Base-by-base conservation (phyloP, 768 basidiomycete species). In the Terana coerulea region DNA sequence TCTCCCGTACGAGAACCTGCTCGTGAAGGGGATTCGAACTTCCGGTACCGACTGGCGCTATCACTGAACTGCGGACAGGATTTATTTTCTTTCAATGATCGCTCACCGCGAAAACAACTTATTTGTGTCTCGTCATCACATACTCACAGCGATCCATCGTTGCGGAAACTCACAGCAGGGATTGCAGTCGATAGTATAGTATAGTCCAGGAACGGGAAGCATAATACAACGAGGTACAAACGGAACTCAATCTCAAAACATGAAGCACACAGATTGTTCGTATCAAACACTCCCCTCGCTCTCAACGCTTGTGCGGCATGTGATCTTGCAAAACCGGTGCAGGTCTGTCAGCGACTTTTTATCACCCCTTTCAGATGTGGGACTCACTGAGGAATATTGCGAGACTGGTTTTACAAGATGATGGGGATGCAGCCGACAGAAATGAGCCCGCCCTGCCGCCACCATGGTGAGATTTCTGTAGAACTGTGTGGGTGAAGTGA, bases 21-120 rank as follows among this genome's bases (percentile, higher is more conserved):
- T 62, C 11, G 70, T 85, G 35, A 84, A 81, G 59, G 87, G 87
- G 86, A 1, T 88, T 87, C 58, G 84, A 88, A 52, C 84, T 84
- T 57, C 72, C 72, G 25, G 68, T 81, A 1, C 67, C 89, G 44
- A 68, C 58, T 17, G 54, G 59, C 14, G 80, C 72, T 0, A 64
- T 77, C 8, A 56, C 59, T 14, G 75, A 78, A 11, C 71, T 71
- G 19, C 64, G 86, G 86, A 68, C 75, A 5, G 72, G 76, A 33
- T 59, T 57, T n/a, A 69, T 77, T 7, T 88, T 77, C 76, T 77
- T 47, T 30, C 39, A 26, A 24, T 5, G n/a, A n/a, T n/a, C n/a
- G 28, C 39, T 37, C 34, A 12, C 10, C 15, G 19, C 19, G 21
- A 3, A 24, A 11, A n/a, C n/a, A n/a, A n/a, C n/a, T n/a, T n/a